phyloP scores from a whole-genome alignment of 768 basidiomycete species.

The Pholiota molesta region DNA sequence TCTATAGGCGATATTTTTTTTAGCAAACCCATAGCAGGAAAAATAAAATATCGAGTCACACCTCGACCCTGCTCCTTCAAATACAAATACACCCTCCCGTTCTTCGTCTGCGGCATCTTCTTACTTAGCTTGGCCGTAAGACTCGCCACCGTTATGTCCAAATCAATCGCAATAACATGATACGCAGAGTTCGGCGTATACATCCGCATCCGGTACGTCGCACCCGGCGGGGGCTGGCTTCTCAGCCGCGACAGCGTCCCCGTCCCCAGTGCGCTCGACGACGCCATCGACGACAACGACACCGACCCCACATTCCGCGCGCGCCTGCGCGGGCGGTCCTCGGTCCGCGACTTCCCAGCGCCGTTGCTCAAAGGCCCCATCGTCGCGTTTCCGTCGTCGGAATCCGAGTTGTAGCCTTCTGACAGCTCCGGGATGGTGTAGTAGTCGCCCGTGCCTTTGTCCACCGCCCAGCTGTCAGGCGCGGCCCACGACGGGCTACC shows the following conservation, averaged over 20 bases:
- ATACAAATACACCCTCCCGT: constrained; percentile 70
- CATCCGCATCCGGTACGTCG: constrained; percentile 66
- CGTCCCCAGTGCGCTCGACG: not conserved
- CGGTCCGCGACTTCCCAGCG: not conserved
- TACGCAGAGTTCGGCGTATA: constrained; percentile 75
- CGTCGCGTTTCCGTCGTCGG: constrained; percentile 3
- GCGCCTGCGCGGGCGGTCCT: constrained; percentile 6
- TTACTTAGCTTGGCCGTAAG: constrained; percentile 63
- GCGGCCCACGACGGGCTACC: constrained; percentile 57
- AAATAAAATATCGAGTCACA: constrained; percentile 29
- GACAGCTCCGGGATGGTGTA: constrained; percentile 14
- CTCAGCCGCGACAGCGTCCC: constrained; percentile 12
- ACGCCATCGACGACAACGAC: constrained; percentile 14
- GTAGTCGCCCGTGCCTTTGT: constrained; percentile 31
- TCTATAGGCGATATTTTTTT: constrained; percentile 48
- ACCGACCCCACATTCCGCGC: constrained; percentile 6
- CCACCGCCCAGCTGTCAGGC: constrained; percentile 80
- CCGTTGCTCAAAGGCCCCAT: not conserved
- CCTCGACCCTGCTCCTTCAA: constrained; percentile 78
- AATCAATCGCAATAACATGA: constrained; percentile 66
- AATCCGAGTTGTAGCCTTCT: constrained; percentile 11
- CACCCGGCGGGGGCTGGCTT: constrained; percentile 13
- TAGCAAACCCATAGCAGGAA: not conserved
- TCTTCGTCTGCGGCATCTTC: constrained; percentile 54
- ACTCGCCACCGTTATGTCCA: constrained; percentile 68